Conservation (phyloP, 306 rosid species). For the Prunus kanzakura region DNA sequence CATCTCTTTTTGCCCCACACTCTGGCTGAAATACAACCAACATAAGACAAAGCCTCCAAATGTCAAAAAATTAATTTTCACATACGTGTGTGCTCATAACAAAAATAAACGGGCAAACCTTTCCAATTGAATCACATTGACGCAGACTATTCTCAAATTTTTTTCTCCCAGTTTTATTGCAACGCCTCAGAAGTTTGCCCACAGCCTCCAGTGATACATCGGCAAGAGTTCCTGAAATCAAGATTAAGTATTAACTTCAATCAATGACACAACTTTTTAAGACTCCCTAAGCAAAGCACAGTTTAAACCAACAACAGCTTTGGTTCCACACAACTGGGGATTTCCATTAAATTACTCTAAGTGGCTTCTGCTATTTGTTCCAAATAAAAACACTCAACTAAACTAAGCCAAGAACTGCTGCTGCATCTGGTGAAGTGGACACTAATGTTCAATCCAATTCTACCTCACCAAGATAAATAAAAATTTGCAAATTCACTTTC, state of each 20-base stretch:
- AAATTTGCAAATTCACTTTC: background rate
- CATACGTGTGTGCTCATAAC: background rate
- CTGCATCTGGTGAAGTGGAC: background rate
- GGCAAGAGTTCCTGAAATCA: constrained; percentile 36
- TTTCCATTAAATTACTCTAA: constrained; percentile 2
- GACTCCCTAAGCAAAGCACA: background rate
- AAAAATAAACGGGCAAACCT: constrained; percentile 27
- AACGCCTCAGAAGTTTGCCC: constrained; percentile 30
- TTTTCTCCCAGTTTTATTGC: constrained; percentile 29
- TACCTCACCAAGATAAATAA: background rate
- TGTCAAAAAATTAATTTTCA: background rate
- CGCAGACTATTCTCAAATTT: constrained; percentile 11
- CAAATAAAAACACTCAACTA: background rate
- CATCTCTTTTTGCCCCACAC: constrained; percentile 31
- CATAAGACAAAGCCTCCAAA: background rate
- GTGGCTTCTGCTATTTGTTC: constrained; percentile 14
- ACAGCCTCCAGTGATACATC: constrained; percentile 42
- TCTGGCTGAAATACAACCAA: constrained; percentile 37
- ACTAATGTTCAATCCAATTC: background rate
- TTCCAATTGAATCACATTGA: constrained; percentile 24
- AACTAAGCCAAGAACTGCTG: background rate
- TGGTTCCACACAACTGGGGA: background rate
- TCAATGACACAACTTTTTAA: background rate
- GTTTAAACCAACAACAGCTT: background rate
- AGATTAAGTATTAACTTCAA: background rate